Evolutionary conservation across 805 yeast species (phyloP).

Genomic region (Ogataea chonburiensis): DNA sequence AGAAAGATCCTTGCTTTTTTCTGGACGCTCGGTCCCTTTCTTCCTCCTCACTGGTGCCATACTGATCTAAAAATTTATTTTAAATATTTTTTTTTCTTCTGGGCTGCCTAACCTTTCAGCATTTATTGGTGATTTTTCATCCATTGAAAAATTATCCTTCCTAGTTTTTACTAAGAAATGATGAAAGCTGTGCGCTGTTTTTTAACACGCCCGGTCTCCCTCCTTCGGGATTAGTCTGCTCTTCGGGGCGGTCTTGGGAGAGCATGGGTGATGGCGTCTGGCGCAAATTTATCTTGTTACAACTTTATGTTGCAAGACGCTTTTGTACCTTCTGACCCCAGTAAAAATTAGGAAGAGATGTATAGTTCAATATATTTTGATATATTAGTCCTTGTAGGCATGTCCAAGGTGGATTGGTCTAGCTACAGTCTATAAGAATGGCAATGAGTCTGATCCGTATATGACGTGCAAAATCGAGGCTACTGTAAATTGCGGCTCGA

Average conservation of each 20-base stretch:
- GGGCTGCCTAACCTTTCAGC: constrained; percentile 10
- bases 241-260: constrained; percentile 26
- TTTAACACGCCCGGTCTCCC: constrained; percentile 37
- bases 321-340: constrained; percentile 35
- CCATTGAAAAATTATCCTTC: constrained; percentile 45
- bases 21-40: background rate
- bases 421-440: constrained; percentile 13
- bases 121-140: constrained; percentile 3
- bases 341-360: constrained; percentile 11
- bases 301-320: constrained; percentile 29
- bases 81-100: constrained; percentile 3
- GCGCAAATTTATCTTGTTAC: constrained; percentile 37
- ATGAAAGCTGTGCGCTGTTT: constrained; percentile 58
- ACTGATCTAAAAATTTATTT: constrained; percentile 7
- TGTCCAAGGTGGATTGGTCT: constrained; percentile 24
- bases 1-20: constrained; percentile 11
- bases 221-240: constrained; percentile 17
- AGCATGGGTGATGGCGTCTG: constrained; percentile 35
- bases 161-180: constrained; percentile 62
- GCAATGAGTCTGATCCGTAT: constrained; percentile 26
- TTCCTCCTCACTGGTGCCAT: constrained; percentile 10
- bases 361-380: constrained; percentile 8
- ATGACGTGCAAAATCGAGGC: constrained; percentile 24
- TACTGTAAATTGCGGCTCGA: constrained; percentile 19
- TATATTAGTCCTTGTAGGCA: constrained; percentile 15